A percentile compares a stretch with the other conserved stretches of the same genome.
These are phyloP conservation scores for Diplocarpon rosae DNA, from an alignment of 2,329 filamentous ascomycete genomes.

Conservation along the genomic window DNA sequence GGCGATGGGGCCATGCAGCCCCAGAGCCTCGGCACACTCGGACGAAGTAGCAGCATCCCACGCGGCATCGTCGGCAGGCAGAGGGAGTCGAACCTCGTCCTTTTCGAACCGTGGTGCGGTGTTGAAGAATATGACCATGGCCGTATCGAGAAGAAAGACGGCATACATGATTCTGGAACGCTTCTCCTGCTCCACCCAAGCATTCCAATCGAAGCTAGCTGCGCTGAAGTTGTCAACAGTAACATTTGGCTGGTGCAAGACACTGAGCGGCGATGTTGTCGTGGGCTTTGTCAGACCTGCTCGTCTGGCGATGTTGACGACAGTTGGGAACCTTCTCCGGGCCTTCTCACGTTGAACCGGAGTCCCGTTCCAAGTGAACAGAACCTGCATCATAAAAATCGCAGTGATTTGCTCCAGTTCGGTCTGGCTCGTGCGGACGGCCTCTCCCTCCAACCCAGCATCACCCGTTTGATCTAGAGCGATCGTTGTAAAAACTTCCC, in stretches of 20 bases:
- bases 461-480: slow-evolving; percentile 30
- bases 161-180: slow-evolving; percentile 54
- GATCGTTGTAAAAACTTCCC: slow-evolving; percentile 37
- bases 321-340: slow-evolving; percentile 44
- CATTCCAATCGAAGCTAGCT: slow-evolving; percentile 50
- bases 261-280: slow-evolving; percentile 40
- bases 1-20: slow-evolving; percentile 45
- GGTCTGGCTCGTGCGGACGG: slow-evolving; percentile 28
- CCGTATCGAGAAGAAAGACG: slow-evolving; percentile 52
- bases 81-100: slow-evolving; percentile 53
- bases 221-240: slow-evolving; percentile 35
- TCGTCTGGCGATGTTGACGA: slow-evolving; percentile 46
- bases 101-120: slow-evolving; percentile 49
- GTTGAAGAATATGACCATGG: slow-evolving; percentile 64
- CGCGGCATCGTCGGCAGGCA: slow-evolving; percentile 61
- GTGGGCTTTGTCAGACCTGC: slow-evolving; percentile 45
- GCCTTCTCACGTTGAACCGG: slow-evolving; percentile 52
- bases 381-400: slow-evolving; percentile 47
- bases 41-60: slow-evolving; percentile 54
- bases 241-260: slow-evolving; percentile 47
- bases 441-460: slow-evolving; percentile 30
- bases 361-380: slow-evolving; percentile 62
- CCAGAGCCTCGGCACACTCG: slow-evolving; percentile 55
- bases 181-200: slow-evolving; percentile 63
- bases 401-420: slow-evolving; percentile 59